Evolutionary conservation across 2,329 filamentous ascomycete species (phyloP).

Genomic region (Aureobasidium leucospermi): DNA sequence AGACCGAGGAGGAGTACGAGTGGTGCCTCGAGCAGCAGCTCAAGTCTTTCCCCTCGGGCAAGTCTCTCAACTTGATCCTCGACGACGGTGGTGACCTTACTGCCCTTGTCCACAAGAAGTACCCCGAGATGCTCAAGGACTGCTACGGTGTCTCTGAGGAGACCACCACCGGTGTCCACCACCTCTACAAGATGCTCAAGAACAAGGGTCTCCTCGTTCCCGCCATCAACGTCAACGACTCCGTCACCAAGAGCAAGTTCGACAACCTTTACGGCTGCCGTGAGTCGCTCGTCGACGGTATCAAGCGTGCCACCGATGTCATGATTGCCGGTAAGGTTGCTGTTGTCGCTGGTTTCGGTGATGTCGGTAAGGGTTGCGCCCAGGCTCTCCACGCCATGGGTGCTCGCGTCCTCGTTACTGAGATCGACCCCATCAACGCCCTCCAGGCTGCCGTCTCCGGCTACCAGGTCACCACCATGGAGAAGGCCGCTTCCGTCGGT

Average conservation of each 20-base stretch:
- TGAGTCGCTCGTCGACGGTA: constrained; percentile 96
- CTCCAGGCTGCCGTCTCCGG: constrained; percentile 97
- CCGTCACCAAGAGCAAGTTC: constrained; percentile 99
- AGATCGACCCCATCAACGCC: constrained; percentile 98
- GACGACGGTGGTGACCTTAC: constrained; percentile 98
- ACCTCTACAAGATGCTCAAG: constrained; percentile 95
- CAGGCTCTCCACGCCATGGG: constrained; percentile 95
- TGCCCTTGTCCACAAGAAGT: constrained; percentile 92
- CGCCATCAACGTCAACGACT: constrained; percentile 99
- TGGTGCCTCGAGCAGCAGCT: constrained; percentile 99
- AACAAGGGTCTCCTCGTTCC: constrained; percentile 74
- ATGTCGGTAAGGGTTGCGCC: constrained; percentile 98
- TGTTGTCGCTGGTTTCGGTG: constrained; percentile 95
- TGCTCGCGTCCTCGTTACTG: constrained; percentile 90
- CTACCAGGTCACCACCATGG: constrained; percentile 96
- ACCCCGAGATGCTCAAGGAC: constrained; percentile 95
- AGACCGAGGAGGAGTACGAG: constrained; percentile 99
- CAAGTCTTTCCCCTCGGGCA: constrained; percentile 88
- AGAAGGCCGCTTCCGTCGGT: constrained; percentile 78
- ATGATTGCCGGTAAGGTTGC: constrained; percentile 99
- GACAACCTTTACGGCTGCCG: constrained; percentile 99
- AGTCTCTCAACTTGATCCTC: constrained; percentile 97
- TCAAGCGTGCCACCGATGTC: constrained; percentile 99
- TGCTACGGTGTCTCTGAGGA: constrained; percentile 99
- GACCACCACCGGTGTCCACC: constrained; percentile 99